Conservation (phyloP, 495 filamentous ascomycete genomes). For the Penicillium robsamsonii region DNA sequence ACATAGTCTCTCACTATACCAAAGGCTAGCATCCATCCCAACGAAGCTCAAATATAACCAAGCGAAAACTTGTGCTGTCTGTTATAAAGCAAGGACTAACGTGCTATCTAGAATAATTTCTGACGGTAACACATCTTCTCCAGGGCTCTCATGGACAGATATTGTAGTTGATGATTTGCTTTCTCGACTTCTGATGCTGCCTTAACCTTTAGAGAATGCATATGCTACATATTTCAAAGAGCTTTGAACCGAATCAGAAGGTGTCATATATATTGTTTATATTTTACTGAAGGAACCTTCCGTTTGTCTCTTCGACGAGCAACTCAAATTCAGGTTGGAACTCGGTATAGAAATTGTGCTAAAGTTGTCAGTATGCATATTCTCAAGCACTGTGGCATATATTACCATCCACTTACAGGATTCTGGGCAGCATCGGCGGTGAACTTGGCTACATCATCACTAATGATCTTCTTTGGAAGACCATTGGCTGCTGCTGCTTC, state of each 20-base stretch:
- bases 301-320: slow-evolving; percentile 46
- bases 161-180: too few species aligned
- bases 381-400: not conserved
- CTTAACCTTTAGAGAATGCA: not conserved
- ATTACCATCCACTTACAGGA: slow-evolving; percentile 26
- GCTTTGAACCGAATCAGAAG: slow-evolving; percentile 11
- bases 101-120: too few species aligned
- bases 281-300: slow-evolving; percentile 35
- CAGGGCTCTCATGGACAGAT: too few species aligned
- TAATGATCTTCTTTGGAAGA: slow-evolving; percentile 55
- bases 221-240: not conserved
- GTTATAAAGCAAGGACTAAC: not conserved
- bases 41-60: not conserved
- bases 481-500: slow-evolving; percentile 59
- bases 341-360: slow-evolving; percentile 48
- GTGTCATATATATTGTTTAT: not conserved
- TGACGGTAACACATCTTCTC: too few species aligned
- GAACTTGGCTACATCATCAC: slow-evolving; percentile 36
- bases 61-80: not conserved
- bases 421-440: slow-evolving; percentile 43
- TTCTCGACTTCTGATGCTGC: too few species aligned
- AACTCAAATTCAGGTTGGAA: slow-evolving; percentile 48
- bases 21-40: not conserved
- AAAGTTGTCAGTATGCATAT: slow-evolving; percentile 6
- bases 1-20: not conserved